Base-by-base conservation (phyloP, 192 early-diverging fungal genomes). In the Geranomyces michiganensis region DNA sequence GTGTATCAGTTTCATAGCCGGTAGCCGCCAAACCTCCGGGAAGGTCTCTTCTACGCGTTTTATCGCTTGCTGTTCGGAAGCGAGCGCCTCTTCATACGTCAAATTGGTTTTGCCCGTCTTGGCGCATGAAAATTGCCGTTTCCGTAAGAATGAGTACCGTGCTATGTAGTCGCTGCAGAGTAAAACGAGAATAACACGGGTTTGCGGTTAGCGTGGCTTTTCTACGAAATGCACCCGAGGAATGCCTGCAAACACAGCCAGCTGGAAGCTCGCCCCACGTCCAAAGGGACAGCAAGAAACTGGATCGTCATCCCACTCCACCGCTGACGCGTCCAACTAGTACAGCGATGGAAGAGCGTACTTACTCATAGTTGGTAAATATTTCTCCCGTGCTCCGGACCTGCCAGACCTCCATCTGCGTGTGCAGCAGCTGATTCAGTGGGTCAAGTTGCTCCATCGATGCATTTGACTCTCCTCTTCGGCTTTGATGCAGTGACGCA, bases 61-160 rank as follows among this genome's bases (percentile, higher is more conserved):
- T 53, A 81, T 81, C 49, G 88, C 88, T 14, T 85, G 84, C 12
- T 83, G 78, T 70, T 97, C 96, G 15, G 87, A 90, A 43, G 88
- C 75, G 22, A 91, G 74, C 0, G 96, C 96, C 67, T 94, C 87
- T 65, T 89, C 84, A 66, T 90, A 97, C 0, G 91, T 94, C 56
- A 97, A 76, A 46, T 86, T 78, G 24, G 78, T 74, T 68, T 88
- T 90, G 0, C 94, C 92, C 0, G 92, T 92, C 6, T 81, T 79
- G 49, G 85, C 83, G 78, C 94, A 96, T 65, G 91, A 82, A 89
- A 94, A 97, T 26, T 86, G 74, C 44, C 81, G 84, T 62, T 89
- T 87, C 26, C 84, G 82, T 69, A 94, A 94, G 15, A 93, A 79
- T 29, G 77, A 68, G 46, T 85, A 80, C 10, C 90, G 85, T 5